Conservation (phyloP, 2,329 filamentous ascomycete species). For the Dissoconium aciculare region DNA sequence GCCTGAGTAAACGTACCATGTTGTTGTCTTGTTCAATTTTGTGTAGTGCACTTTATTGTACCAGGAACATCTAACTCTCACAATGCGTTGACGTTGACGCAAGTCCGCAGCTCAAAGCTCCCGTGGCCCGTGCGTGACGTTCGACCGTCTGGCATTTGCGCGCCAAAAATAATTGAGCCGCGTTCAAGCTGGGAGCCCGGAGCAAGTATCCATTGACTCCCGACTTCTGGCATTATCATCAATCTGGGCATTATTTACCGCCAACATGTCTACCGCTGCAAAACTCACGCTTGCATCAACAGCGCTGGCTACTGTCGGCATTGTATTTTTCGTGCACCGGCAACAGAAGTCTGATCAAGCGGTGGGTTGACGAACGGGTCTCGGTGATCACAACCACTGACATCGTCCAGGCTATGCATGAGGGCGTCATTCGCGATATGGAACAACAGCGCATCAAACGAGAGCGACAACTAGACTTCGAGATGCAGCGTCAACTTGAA, state of each 20-base stretch:
- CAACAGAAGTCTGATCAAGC: conserved; percentile 71
- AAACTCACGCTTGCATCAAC: conserved; percentile 73
- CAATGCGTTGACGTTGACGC: no score
- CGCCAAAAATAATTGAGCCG: no score
- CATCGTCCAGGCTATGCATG: conserved; percentile 67
- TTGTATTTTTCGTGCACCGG: conserved; percentile 77
- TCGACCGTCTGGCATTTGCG: no score
- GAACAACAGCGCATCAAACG: conserved; percentile 82
- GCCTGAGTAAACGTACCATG: conserved; percentile 7
- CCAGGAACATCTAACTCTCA: no score
- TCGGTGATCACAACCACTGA: conserved; percentile 5
- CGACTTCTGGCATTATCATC: no score
- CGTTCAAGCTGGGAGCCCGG: no score
- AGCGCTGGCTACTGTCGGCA: conserved; percentile 57
- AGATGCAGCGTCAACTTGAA: conserved; percentile 74
- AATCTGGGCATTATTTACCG: no score
- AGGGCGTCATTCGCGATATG: conserved; percentile 84
- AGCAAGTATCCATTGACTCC: no score
- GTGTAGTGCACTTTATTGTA: no score
- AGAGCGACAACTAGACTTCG: conserved; percentile 87
- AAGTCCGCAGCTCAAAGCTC: no score
- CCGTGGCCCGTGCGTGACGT: no score
- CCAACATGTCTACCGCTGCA: conserved; percentile 90
- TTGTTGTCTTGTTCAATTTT: no score
- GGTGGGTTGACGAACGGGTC: conserved; percentile 36